Base-by-base conservation (phyloP, 2,329 filamentous ascomycete species). In the Ilyonectria sp. region DNA sequence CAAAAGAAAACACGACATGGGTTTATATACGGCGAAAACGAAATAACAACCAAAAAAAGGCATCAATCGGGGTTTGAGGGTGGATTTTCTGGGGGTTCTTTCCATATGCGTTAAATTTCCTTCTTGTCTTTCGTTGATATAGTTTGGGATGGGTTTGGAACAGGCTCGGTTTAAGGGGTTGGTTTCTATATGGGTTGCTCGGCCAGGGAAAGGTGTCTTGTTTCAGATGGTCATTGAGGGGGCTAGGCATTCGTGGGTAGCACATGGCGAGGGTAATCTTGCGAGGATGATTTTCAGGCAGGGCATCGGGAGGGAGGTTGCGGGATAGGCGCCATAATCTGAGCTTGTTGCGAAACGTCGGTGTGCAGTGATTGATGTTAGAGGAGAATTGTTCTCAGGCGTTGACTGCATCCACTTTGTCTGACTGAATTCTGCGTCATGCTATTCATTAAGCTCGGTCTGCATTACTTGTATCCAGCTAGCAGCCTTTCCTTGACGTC, bases 161-260 rank as follows among this genome's bases (percentile, higher is more conserved):
- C 46, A 54, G 70, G 70, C 43, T 62, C 47, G 67, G 68, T 52
- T 37, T 63, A 60, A 58, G 71, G 58, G 68, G 33, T 68, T 70
- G 26, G 71, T 57, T 71, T 75, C 59, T 74, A 61, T 55, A 65
- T 56, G 58, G 69, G 59, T 67, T 71, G 44, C 67, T 69, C 63
- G 63, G 70, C 44, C 53, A 61, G 61, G 73, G 50, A 68, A 70
- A 52, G 64, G 71, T 74, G 59, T 71, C 66, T 70, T 73, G 68
- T 73, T 73, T 61, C 40, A 74, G 55, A 58, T 60, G 65, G 44
- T 59, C 33, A 54, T 49, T 55, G 17, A 31, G 23, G 43, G 29
- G 47, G 50, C 43, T 44, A 49, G 49, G 53, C 43, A 61, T 61
- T 52, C n/a, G 53, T 56, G 35, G 57, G 47, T 65, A 49, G 33